Evolutionary conservation across 2,329 filamentous ascomycete genomes (phyloP), one percentile per base, ranked within the genome.

Genomic region (Neocatenulostroma microsporum): DNA sequence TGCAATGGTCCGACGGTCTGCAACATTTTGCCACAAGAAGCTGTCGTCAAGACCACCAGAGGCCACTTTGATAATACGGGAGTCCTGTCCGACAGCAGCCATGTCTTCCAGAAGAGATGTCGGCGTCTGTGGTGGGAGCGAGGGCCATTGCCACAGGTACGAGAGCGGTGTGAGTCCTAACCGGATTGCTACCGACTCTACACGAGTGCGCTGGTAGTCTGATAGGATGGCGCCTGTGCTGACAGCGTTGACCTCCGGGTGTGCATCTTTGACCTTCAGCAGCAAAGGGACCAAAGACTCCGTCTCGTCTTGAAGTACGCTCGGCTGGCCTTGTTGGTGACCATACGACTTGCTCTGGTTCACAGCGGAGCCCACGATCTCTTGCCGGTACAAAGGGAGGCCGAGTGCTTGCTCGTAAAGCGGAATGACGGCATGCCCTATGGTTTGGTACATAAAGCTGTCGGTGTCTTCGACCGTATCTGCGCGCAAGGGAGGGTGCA

Each of bases 361-460:
- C 15, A 82, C 71, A 1, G 85, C 82, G 4, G 64, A 67, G 26
- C 89, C 91, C 2, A 61, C 57, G 49, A 96, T 95, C 36, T 77
- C 68, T 49, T 80, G 76, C 14, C 91, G 80, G 62, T 91, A 95
- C 2, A 98, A 70, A 17, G 89, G 89, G 21, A 96, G 70, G 0
- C 73, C 78, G 2, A 94, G 78, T 21, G 85, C 87, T 31, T 74
- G 62, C 42, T 80, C 79, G 58, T 95, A 96, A 11, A 94, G 72
- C 2, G 88, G 86, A 39, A 96, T 82, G 13, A 95, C 69, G 40
- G 78, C 73, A 62, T 96, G 86, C 10, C 91, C 91, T 42, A 95
- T 84, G 3, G 91, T 98, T 68, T 98, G 91, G 69, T 96, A 98
- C 91, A 98, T 98, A 78, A 91, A 96, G 66, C 88, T 95, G 62